Base-by-base conservation (phyloP, 2,329 filamentous ascomycete species). In the Lojkania enalia region DNA sequence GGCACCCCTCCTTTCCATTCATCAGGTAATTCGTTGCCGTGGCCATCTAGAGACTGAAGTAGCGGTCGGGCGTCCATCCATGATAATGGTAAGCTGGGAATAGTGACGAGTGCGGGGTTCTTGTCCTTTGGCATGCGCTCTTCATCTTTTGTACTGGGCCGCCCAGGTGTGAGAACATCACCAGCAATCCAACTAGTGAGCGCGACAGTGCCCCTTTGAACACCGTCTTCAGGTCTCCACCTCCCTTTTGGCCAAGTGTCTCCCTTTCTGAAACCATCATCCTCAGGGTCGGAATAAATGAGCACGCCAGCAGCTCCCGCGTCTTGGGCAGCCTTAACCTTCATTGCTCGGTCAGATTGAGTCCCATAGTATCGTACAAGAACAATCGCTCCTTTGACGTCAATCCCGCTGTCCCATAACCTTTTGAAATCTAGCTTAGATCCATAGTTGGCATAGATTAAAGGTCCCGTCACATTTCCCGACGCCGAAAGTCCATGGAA, bases 381-480 rank as follows among this genome's bases (percentile, higher is more conserved):
- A 1, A 85, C 90, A 61, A 99, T 90, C 3, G 90, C 85, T 11
- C 89, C 91, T 39, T 85, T 81, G 1, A 89, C 79, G 20, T 87
- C 78, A 48, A 97, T 79, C 0, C 85, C 88, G 51, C 80, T 81
- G 42, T 90, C 83, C 46, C 80, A 75, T 20, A 99, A 74, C 42
- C 71, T 74, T 63, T 87, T 78, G 66, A 95, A 97, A 66, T 99
- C 94, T 32, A 88, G 84, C 39, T 84, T 80, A 32, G 88, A 87
- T 11, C 94, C 95, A 61, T 91, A 95, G 71, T 97, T 96, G 41
- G 87, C 92, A 67, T 96, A 99, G 1, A 99, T 81, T 33, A 97
- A 70, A 15, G 87, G 91, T 0, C 94, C 94, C 19, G 81, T 87
- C 27, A 92, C 90, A 60, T 94, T 87, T 32, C 91, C 94, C 0